These are phyloP conservation scores for Medicago lupulina DNA, from an alignment of 306 rosid genomes.

Conservation along the genomic window DNA sequence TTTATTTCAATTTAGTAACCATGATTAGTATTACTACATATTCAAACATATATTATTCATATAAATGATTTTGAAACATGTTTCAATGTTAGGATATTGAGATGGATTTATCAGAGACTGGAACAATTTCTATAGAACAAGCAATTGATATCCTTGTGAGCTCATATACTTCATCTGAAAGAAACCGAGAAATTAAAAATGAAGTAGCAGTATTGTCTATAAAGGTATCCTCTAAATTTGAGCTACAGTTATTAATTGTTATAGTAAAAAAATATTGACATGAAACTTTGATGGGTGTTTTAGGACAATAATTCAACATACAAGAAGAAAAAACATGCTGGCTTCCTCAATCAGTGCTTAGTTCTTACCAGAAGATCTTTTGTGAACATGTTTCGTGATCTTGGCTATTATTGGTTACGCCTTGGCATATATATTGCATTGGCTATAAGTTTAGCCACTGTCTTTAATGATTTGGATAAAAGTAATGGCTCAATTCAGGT, in stretches of 20 bases:
- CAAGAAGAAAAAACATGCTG: constrained; percentile 56
- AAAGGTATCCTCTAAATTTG: constrained; percentile 24
- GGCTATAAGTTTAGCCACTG: constrained; percentile 51
- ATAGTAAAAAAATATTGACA: background rate
- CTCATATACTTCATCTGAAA: constrained; percentile 44
- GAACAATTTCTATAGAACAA: constrained; percentile 40
- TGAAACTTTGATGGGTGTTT: constrained; percentile 7
- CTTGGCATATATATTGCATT: constrained; percentile 53
- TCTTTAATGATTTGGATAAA: constrained; percentile 49
- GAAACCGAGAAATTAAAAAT: constrained; percentile 37
- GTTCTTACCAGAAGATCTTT: constrained; percentile 66
- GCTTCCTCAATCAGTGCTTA: constrained; percentile 57
- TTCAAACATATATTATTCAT: background rate
- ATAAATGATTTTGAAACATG: background rate
- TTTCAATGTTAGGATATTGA: constrained; percentile 49
- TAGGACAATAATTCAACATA: constrained; percentile 43
- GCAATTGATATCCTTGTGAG: constrained; percentile 42
- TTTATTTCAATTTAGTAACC: background rate
- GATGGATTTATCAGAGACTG: constrained; percentile 32
- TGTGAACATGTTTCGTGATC: constrained; percentile 68
- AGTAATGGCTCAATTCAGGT: constrained; percentile 58
- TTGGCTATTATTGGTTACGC: constrained; percentile 82
- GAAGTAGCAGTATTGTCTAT: constrained; percentile 34
- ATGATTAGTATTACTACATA: background rate
- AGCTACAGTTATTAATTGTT: background rate